Evolutionary conservation across 208 protist species (phyloP).

Genomic region (Tetramitus jugosus): DNA sequence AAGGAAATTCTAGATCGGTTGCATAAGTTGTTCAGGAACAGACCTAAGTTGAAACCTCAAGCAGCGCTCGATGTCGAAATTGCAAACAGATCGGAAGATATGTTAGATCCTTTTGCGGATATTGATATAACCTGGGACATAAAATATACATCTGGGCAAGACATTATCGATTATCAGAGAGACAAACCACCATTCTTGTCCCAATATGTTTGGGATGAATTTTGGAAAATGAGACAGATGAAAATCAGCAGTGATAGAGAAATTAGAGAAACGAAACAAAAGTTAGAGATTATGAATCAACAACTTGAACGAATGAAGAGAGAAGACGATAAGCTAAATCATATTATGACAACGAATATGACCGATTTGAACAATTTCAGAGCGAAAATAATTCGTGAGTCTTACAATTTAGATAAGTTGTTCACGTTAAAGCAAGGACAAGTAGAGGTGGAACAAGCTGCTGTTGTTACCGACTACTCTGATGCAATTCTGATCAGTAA

Average conservation of each 20-base stretch:
- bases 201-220: slow-evolving; percentile 2
- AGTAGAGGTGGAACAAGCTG: slow-evolving; percentile 71
- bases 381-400: slow-evolving; percentile 35
- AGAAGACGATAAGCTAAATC: slow-evolving; percentile 27
- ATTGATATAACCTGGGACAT: neutral
- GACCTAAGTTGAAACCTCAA: neutral
- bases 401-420: slow-evolving; percentile 59
- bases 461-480: slow-evolving; percentile 63
- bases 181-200: neutral
- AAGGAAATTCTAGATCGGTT: slow-evolving; percentile 11
- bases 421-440: slow-evolving; percentile 75
- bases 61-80: neutral
- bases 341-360: slow-evolving; percentile 13
- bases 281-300: neutral
- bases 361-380: slow-evolving; percentile 26
- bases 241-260: neutral
- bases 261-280: slow-evolving; percentile 1
- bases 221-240: neutral
- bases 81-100: neutral
- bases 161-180: neutral
- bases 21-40: neutral
- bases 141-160: neutral
- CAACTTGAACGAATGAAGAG: neutral
- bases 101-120: slow-evolving; percentile 11
- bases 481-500: slow-evolving; percentile 60